phyloP scores from a whole-genome alignment of 306 rosid species.

The Prunus campanulata region DNA sequence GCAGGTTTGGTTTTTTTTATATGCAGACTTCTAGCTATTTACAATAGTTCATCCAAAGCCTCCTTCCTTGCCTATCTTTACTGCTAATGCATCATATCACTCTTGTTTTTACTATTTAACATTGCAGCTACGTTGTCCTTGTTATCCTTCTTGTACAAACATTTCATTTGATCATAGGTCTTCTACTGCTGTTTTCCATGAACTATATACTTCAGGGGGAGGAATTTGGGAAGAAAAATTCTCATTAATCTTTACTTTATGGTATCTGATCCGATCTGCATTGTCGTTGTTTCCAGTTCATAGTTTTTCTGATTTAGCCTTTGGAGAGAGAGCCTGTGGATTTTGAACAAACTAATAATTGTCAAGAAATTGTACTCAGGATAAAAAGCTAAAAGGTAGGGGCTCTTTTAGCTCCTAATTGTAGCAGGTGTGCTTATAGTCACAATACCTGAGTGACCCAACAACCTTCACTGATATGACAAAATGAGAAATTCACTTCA shows the following conservation, averaged over 20 bases:
- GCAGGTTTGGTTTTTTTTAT: conserved; percentile 52
- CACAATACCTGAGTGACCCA: not conserved
- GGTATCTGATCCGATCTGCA: not conserved
- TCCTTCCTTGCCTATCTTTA: too few relatives aligned
- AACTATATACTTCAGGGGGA: not conserved
- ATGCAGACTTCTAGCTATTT: not conserved
- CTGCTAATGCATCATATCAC: too few relatives aligned
- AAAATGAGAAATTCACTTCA: not conserved
- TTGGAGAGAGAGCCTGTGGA: not conserved
- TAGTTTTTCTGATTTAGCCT: not conserved
- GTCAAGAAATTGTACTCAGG: not conserved
- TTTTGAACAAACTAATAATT: too few relatives aligned
- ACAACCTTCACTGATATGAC: not conserved
- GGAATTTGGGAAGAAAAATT: not conserved
- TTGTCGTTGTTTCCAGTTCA: not conserved
- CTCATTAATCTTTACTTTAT: not conserved
- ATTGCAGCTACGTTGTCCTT: not conserved
- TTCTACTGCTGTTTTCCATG: not conserved
- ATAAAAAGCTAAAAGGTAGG: not conserved
- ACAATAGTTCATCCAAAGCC: too few relatives aligned
- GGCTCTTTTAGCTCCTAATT: not conserved
- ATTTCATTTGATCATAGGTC: not conserved
- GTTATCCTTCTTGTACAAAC: not conserved
- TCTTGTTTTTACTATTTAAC: not conserved
- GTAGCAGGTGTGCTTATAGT: not conserved